Evolutionary conservation across 805 yeast genomes (phyloP).

Genomic region (Lipomyces chichibuensis): DNA sequence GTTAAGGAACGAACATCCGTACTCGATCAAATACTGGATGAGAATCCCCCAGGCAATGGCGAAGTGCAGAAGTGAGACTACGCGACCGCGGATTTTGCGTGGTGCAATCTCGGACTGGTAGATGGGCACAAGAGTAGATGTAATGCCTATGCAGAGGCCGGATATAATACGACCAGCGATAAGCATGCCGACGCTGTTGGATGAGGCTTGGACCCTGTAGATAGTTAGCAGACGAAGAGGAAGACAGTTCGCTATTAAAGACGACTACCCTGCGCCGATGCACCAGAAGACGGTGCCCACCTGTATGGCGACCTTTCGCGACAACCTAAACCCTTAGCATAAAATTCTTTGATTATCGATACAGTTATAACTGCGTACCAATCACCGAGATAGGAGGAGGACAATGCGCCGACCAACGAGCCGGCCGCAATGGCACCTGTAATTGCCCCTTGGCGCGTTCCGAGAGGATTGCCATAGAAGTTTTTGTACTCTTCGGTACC

Average conservation of each 20-base stretch:
- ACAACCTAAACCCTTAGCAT: background rate
- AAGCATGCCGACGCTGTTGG: background rate
- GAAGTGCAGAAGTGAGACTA: constrained; percentile 84
- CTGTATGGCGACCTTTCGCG: background rate
- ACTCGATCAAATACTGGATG: background rate
- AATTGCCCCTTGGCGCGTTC: background rate
- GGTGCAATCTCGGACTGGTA: constrained; percentile 89
- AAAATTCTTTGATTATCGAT: background rate
- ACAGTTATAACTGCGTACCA: background rate
- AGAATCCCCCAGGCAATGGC: constrained; percentile 49
- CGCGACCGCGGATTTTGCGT: constrained; percentile 76
- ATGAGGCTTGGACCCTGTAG: background rate
- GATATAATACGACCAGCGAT: constrained; percentile 72
- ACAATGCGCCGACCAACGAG: background rate
- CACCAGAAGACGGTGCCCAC: background rate
- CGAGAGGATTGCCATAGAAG: constrained; percentile 2
- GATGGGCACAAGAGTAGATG: constrained; percentile 81
- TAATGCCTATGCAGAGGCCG: constrained; percentile 81
- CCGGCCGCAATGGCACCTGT: constrained; percentile 1
- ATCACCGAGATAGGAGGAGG: background rate
- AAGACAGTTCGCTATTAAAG: background rate
- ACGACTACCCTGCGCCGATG: background rate
- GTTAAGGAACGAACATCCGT: constrained; percentile 63
- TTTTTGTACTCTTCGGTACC: background rate
- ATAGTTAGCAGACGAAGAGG: background rate